Conservation (phyloP, 169 alveolate genomes). For the Cryptosporidium viatorum region DNA sequence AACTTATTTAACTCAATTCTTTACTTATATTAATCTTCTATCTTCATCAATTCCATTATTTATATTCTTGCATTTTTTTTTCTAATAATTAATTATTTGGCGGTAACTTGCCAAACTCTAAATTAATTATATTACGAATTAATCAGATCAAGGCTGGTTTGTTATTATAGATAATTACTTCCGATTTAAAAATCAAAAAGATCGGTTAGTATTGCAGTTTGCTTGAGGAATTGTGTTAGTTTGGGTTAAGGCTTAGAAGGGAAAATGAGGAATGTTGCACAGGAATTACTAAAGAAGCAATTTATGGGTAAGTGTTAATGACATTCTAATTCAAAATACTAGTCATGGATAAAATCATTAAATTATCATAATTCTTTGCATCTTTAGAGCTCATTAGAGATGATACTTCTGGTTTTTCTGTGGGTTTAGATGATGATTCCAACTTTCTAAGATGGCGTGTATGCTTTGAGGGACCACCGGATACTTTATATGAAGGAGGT, state of each 20-base stretch:
- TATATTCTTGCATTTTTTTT: background rate
- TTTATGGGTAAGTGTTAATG: constrained; percentile 80
- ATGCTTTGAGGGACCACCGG: constrained; percentile 97
- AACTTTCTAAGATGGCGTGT: constrained; percentile 94
- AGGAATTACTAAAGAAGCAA: constrained; percentile 84
- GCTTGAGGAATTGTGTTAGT: constrained; percentile 9
- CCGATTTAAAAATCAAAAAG: background rate
- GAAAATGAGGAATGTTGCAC: constrained; percentile 83
- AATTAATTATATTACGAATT: background rate
- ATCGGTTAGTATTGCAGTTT: background rate
- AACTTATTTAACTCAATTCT: background rate
- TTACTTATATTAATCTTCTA: background rate
- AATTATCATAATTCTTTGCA: background rate
- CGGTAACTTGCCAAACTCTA: background rate
- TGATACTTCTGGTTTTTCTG: constrained; percentile 91
- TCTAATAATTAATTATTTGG: background rate
- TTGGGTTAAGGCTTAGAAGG: constrained; percentile 27
- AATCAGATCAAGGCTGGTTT: background rate
- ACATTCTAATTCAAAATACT: background rate
- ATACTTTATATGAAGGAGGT: constrained; percentile 97
- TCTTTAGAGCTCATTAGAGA: constrained; percentile 86
- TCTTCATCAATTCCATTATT: background rate
- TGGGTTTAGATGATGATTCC: constrained; percentile 94
- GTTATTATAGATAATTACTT: background rate
- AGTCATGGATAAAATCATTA: background rate